Evolutionary conservation across 306 rosid genomes (phyloP), one percentile per base, ranked within the genome.

Genomic region (Prunus kanzakura): DNA sequence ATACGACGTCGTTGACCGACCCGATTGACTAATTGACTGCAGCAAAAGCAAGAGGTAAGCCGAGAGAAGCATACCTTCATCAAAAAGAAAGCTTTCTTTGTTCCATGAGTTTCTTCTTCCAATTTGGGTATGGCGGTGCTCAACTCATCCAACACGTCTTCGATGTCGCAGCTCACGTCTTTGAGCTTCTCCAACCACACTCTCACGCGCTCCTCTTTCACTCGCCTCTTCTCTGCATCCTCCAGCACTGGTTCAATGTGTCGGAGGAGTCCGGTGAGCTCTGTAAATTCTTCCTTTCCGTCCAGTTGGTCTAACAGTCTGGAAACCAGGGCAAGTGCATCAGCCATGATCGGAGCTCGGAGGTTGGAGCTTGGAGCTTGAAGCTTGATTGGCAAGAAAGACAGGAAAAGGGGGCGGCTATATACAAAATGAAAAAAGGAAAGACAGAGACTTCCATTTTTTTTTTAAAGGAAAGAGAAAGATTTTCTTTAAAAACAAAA

Each of bases 151-250:
- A 79, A 16, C 22, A 55, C 51, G 63, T 61, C 63, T 4, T 71
- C 77, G 66, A 79, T 49, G 18, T 79, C 73, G 66, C 51, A 51
- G 23, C 77, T 15, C 7, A 45, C 78, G 8, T 71, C 67, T 64
- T 72, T 52, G 38, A 79, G 82, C 60, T 72, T 49, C 8, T 38
- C 67, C 23, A 72, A 8, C 82, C 82, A 79, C 2, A 15, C 9
- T 18, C 54, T 64, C 16, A 64, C 73, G 3, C 4, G 56, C 19
- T 3, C 57, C 0, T 71, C 64, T 4, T 52, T 72, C 15, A 79
- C 29, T 50, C 56, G 66, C n/a, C 60, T 35, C 64, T 22, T 64
- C 78, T 72, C 82, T 3, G 82, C 82, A 27, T 79, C 77, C 8
- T 47, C 38, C 3, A 79, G 71, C 43, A 64, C 67, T 3, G 72